These are phyloP conservation scores for Candida glaebosa DNA, from an alignment of 805 yeast genomes.

Conservation along the genomic window DNA sequence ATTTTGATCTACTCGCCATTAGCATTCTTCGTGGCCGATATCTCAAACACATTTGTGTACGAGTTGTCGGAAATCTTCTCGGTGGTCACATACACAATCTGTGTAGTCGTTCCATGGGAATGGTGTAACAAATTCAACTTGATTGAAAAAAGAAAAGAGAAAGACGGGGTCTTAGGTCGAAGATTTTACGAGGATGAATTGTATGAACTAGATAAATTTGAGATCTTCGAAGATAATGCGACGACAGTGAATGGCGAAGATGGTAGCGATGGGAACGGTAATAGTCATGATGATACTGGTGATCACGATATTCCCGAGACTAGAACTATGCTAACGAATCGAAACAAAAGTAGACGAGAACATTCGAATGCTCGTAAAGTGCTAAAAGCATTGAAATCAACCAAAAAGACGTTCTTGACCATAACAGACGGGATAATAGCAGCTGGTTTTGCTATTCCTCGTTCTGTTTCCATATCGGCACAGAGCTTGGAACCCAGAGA, in stretches of 20 bases:
- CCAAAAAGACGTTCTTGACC: conserved; percentile 38
- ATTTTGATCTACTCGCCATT: conserved; percentile 58
- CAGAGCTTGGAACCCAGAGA: conserved; percentile 9
- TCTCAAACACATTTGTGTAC: conserved; percentile 70
- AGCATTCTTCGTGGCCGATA: conserved; percentile 72
- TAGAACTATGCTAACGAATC: conserved; percentile 1
- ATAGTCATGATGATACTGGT: neutral
- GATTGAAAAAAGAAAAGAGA: conserved; percentile 56
- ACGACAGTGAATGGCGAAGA: conserved; percentile 11
- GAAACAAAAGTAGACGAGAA: neutral
- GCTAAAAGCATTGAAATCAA: conserved; percentile 11
- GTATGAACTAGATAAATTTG: conserved; percentile 38
- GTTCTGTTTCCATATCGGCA: conserved; percentile 41
- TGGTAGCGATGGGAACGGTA: conserved; percentile 16
- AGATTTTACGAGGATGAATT: conserved; percentile 68
- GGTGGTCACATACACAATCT: conserved; percentile 64
- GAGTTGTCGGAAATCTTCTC: conserved; percentile 72
- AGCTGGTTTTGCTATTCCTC: conserved; percentile 55
- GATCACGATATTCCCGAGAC: conserved; percentile 5
- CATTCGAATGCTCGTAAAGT: conserved; percentile 4
- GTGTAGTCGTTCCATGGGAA: conserved; percentile 80
- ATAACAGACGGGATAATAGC: conserved; percentile 54
- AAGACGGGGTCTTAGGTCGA: conserved; percentile 72
- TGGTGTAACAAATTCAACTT: conserved; percentile 70
- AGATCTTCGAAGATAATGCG: conserved; percentile 38